Conservation (phyloP, 768 basidiomycete species). For the Boletus pseudo-olivaceus region DNA sequence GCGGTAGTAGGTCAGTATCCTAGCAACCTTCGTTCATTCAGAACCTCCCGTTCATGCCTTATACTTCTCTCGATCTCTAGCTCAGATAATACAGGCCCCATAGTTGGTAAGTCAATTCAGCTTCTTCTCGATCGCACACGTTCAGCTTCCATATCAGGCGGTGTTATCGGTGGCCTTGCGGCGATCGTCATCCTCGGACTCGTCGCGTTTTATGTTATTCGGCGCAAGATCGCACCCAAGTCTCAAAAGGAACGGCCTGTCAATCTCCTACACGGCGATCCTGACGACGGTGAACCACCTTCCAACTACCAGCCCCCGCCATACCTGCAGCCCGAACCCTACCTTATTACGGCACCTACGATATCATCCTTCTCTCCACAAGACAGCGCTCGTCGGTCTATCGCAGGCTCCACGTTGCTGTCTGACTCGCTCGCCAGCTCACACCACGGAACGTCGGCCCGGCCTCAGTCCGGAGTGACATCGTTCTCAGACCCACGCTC, state of each 20-base stretch:
- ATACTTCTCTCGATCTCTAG: slow-evolving; percentile 12
- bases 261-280: slow-evolving; percentile 58
- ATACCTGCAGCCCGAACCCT: slow-evolving; percentile 75
- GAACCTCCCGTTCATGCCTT: neutral
- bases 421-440: slow-evolving; percentile 17
- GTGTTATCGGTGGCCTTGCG: slow-evolving; percentile 57
- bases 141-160: slow-evolving; percentile 33
- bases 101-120: slow-evolving; percentile 40
- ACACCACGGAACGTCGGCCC: slow-evolving; percentile 26
- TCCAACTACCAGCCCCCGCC: slow-evolving; percentile 54
- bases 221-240: slow-evolving; percentile 41
- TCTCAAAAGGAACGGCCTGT: slow-evolving; percentile 56
- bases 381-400: slow-evolving; percentile 21
- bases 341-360: slow-evolving; percentile 64
- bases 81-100: slow-evolving; percentile 43
- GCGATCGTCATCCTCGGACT: slow-evolving; percentile 41
- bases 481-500: slow-evolving; percentile 38
- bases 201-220: slow-evolving; percentile 46
- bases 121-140: neutral
- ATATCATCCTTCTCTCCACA: slow-evolving; percentile 37
- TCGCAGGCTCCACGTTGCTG: slow-evolving; percentile 16
- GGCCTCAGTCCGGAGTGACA: slow-evolving; percentile 27
- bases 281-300: slow-evolving; percentile 47
- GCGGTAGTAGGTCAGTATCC: slow-evolving; percentile 26
- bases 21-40: neutral